phyloP scores from a whole-genome alignment of 768 basidiomycete species.

The Hirschioporus abietinus region DNA sequence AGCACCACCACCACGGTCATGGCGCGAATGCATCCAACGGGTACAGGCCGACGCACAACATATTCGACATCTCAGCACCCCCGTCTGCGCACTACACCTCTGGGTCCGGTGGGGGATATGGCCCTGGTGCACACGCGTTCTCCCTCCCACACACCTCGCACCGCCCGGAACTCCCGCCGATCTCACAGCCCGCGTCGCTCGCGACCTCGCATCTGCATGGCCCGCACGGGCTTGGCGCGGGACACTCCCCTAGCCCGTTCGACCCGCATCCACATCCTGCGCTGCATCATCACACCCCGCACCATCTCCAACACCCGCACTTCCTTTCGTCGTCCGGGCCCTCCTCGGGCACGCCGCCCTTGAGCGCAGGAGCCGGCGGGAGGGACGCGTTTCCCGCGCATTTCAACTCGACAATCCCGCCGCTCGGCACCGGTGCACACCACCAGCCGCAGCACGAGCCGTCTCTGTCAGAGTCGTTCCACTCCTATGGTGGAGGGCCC shows the following conservation, averaged over 20 bases:
- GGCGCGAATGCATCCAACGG: conserved; percentile 21
- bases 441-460: conserved; percentile 25
- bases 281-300: conserved; percentile 17
- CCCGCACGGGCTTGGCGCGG: too few relatives aligned
- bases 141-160: conserved; percentile 3
- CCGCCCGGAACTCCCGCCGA: conserved; percentile 5
- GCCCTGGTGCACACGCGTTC: conserved; percentile 1
- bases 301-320: conserved; percentile 11
- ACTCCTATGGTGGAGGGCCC: not conserved
- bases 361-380: conserved; percentile 1
- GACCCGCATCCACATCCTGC: conserved; percentile 20
- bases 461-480: conserved; percentile 7
- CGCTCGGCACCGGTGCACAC: conserved; percentile 29
- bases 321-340: conserved; percentile 1
- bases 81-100: conserved; percentile 26
- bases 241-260: conserved; percentile 22
- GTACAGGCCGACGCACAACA: conserved; percentile 42
- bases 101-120: not conserved
- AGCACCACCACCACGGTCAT: conserved; percentile 25
- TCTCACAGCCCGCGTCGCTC: conserved; percentile 8
- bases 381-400: conserved; percentile 16
- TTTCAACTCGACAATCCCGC: conserved; percentile 31
- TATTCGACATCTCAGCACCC: conserved; percentile 56
- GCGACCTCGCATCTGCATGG: conserved; percentile 5
- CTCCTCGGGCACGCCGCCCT: conserved; percentile 8